Conservation (phyloP, 805 yeast species). For the Teunomyces stri region DNA sequence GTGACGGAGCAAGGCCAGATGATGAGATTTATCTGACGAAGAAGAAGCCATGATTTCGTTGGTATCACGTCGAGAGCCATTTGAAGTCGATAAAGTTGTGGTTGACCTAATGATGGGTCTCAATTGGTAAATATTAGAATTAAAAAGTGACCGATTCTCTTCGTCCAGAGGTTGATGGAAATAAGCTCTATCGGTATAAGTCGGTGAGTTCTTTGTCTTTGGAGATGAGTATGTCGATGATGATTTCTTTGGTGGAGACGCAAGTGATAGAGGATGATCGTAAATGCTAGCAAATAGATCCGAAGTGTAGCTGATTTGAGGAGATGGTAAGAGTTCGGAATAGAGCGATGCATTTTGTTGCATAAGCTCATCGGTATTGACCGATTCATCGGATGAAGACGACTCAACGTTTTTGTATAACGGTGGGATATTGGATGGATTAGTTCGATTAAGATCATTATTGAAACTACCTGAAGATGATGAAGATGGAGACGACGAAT, state of each 20-base stretch:
- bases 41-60: neutral
- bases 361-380: constrained; percentile 29
- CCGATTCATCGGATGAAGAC: constrained; percentile 13
- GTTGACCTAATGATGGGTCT: constrained; percentile 32
- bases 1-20: neutral
- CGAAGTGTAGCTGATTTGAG: constrained; percentile 34
- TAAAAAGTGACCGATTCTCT: constrained; percentile 11
- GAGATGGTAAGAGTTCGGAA: constrained; percentile 38
- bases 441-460: neutral
- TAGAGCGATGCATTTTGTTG: constrained; percentile 28
- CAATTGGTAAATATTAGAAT: constrained; percentile 22
- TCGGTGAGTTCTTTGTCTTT: neutral
- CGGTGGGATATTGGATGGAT: neutral
- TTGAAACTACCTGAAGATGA: constrained; percentile 36
- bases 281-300: constrained; percentile 24
- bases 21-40: neutral
- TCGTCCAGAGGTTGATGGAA: constrained; percentile 11
- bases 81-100: constrained; percentile 29
- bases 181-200: constrained; percentile 19
- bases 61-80: neutral
- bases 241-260: neutral
- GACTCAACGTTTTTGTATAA: neutral
- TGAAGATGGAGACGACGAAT: constrained; percentile 34
- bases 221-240: neutral
- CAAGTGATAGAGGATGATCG: neutral